Conservation (phyloP, 2,329 filamentous ascomycete species). For the Mycosphaerella sp. region DNA sequence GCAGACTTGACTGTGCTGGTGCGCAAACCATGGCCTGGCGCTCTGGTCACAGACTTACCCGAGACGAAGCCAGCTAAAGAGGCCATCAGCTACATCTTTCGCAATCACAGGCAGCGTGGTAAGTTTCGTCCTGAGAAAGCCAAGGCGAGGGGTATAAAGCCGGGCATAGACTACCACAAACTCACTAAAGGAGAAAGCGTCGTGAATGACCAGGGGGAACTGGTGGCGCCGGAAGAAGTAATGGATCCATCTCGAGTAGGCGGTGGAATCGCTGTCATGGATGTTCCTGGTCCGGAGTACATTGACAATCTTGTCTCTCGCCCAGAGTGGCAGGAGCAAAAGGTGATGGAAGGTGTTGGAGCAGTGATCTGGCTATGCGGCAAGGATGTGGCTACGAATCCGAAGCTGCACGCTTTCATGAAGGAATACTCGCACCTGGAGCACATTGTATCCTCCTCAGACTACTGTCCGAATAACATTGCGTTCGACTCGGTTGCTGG, state of each 20-base stretch:
- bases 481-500: conserved; percentile 60
- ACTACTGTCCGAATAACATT: conserved; percentile 70
- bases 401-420: conserved; percentile 64
- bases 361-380: conserved; percentile 79
- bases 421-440: conserved; percentile 52
- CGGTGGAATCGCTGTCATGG: conserved; percentile 70
- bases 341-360: conserved; percentile 61
- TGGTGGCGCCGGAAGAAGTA: conserved; percentile 82
- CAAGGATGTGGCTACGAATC: conserved; percentile 56
- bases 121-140: conserved; percentile 69
- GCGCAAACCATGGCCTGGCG: conserved; percentile 72
- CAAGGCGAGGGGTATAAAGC: conserved; percentile 56
- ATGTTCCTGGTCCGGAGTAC: conserved; percentile 66
- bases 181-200: conserved; percentile 62
- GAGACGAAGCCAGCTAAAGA: conserved; percentile 58
- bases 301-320: conserved; percentile 63
- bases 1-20: conserved; percentile 67
- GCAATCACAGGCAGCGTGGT: conserved; percentile 67
- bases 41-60: conserved; percentile 60
- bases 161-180: conserved; percentile 51
- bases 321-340: conserved; percentile 62
- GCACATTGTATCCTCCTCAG: conserved; percentile 72
- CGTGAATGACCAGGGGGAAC: conserved; percentile 56
- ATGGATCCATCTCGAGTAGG: conserved; percentile 62
- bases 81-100: conserved; percentile 81